phyloP scores from a whole-genome alignment of 768 basidiomycete species.

The Kwoniella pini region DNA sequence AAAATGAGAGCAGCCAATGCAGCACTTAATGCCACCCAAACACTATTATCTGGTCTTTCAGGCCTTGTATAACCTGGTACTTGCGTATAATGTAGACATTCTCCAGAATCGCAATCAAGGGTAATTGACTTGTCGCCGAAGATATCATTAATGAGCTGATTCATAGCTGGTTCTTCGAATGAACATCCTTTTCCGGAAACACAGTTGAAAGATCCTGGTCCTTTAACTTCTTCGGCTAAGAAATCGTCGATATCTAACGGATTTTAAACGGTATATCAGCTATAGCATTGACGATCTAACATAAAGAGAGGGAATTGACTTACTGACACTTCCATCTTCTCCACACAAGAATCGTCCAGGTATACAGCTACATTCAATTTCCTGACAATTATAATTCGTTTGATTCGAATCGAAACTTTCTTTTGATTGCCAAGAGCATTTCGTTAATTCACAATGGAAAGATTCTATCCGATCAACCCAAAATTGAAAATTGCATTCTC shows the following conservation, averaged over 20 bases:
- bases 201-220: slow-evolving; percentile 86
- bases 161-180: slow-evolving; percentile 97
- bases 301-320: slow-evolving; percentile 48
- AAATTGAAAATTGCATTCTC: slow-evolving; percentile 90
- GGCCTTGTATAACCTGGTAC: slow-evolving; percentile 93
- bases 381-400: slow-evolving; percentile 77
- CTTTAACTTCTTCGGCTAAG: slow-evolving; percentile 80
- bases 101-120: slow-evolving; percentile 80
- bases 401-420: slow-evolving; percentile 59
- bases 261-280: neutral
- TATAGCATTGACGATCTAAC: neutral
- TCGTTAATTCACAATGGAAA: slow-evolving; percentile 85
- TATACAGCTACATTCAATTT: slow-evolving; percentile 88
- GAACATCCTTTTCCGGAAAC: slow-evolving; percentile 69
- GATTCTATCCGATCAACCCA: slow-evolving; percentile 95
- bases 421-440: slow-evolving; percentile 60
- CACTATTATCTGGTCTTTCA: slow-evolving; percentile 76
- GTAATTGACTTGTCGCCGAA: slow-evolving; percentile 92
- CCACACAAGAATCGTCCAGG: slow-evolving; percentile 93
- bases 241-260: slow-evolving; percentile 87
- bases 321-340: slow-evolving; percentile 88
- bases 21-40: slow-evolving; percentile 80
- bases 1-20: slow-evolving; percentile 76
- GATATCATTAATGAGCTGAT: slow-evolving; percentile 84
- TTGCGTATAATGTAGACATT: slow-evolving; percentile 89